A percentile compares a stretch with the other conserved stretches of the same genome.
Conservation (phyloP, 2,329 filamentous ascomycete species). For the Venturia effusa region DNA sequence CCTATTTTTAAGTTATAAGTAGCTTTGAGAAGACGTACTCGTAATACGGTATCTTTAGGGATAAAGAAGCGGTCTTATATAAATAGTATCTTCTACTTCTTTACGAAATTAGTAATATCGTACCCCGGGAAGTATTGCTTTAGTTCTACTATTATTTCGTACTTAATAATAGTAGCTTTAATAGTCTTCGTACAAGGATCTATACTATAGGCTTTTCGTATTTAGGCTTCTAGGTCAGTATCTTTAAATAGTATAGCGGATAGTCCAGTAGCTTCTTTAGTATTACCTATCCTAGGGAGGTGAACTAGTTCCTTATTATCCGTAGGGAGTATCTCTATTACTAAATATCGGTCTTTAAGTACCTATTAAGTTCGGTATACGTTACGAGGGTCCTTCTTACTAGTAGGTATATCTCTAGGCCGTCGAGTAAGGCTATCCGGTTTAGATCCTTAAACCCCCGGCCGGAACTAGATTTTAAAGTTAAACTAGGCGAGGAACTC, state of each 20-base stretch:
- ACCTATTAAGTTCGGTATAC: neutral
- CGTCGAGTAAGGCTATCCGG: neutral
- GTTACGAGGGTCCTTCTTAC: neutral
- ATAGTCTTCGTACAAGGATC: neutral
- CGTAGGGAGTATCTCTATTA: neutral
- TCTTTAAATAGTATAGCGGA: neutral
- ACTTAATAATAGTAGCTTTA: neutral
- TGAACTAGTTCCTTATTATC: no score
- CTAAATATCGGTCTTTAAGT: neutral
- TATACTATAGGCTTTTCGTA: neutral
- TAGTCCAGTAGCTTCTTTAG: neutral
- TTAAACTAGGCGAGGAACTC: no score
- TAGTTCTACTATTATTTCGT: neutral
- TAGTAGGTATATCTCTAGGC: neutral
- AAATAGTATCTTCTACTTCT: no score
- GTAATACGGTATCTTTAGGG: no score
- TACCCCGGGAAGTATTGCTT: neutral
- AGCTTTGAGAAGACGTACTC: no score
- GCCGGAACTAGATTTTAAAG: neutral
- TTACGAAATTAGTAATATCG: no score
- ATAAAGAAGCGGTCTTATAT: no score
- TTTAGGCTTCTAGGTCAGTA: neutral
- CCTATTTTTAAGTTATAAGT: neutral
- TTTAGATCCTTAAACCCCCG: neutral
- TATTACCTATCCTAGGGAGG: no score